Conservation (phyloP, 2,329 filamentous ascomycete species). For the Rutstroemia sp. region DNA sequence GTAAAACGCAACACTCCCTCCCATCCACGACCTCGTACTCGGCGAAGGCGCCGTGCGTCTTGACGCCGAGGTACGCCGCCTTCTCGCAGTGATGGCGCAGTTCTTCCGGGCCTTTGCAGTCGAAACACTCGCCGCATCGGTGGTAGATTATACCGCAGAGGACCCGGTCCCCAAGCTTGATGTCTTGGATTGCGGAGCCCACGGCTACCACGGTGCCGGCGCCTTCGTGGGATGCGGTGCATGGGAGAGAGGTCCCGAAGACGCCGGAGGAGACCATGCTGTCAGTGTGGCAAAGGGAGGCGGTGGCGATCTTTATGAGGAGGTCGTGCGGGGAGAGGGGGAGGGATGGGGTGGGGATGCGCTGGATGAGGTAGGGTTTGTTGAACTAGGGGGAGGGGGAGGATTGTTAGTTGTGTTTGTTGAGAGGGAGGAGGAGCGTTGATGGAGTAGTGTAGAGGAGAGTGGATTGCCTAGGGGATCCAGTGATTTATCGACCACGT, state of each 20-base stretch:
- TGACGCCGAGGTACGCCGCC: slow-evolving; percentile 41
- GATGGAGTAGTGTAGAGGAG: no score
- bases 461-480: no score
- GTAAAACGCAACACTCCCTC: slow-evolving; percentile 38
- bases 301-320: slow-evolving; percentile 48
- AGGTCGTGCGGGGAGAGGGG: slow-evolving; percentile 42
- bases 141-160: slow-evolving; percentile 48
- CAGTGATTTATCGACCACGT: no score
- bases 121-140: slow-evolving; percentile 44
- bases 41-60: slow-evolving; percentile 46
- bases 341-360: slow-evolving; percentile 38
- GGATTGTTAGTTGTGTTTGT: background rate
- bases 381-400: slow-evolving; percentile 34
- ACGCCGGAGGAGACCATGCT: slow-evolving; percentile 44
- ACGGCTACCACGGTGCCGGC: slow-evolving; percentile 28
- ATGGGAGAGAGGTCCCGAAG: slow-evolving; percentile 41
- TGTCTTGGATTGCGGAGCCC: slow-evolving; percentile 25
- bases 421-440: no score
- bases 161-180: slow-evolving; percentile 34
- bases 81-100: slow-evolving; percentile 45
- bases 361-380: slow-evolving; percentile 45
- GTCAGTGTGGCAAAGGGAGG: slow-evolving; percentile 57
- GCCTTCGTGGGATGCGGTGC: slow-evolving; percentile 39
- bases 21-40: slow-evolving; percentile 47
- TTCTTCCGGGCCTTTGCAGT: slow-evolving; percentile 43